These are phyloP conservation scores for Penicillium nucicola DNA, from an alignment of 495 filamentous ascomycete species.

Conservation along the genomic window DNA sequence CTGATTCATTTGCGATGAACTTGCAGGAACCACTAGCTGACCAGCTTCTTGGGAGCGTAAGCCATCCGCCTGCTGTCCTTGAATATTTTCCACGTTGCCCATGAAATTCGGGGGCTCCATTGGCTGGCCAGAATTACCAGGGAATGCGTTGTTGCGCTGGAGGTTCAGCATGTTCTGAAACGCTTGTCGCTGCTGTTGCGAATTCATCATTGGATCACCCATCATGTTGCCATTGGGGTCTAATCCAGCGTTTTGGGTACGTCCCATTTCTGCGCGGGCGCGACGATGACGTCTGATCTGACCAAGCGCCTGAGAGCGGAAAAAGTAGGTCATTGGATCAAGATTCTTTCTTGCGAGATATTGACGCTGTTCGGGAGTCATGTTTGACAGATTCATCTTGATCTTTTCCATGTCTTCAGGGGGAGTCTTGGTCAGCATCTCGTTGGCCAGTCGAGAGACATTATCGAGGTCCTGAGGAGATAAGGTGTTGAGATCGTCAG, in stretches of 20 bases:
- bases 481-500: slow-evolving; percentile 39
- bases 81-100: slow-evolving; percentile 51
- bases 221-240: slow-evolving; percentile 35
- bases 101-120: slow-evolving; percentile 48
- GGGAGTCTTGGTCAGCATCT: slow-evolving; percentile 37
- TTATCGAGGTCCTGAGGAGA: slow-evolving; percentile 40
- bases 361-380: slow-evolving; percentile 44
- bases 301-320: slow-evolving; percentile 46
- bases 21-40: slow-evolving; percentile 65
- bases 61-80: slow-evolving; percentile 61
- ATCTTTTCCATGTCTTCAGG: slow-evolving; percentile 46
- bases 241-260: slow-evolving; percentile 23
- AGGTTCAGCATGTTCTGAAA: slow-evolving; percentile 44
- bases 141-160: slow-evolving; percentile 37
- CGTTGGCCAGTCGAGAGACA: slow-evolving; percentile 40
- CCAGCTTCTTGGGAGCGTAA: slow-evolving; percentile 62
- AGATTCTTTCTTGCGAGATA: slow-evolving; percentile 37
- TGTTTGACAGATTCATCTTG: slow-evolving; percentile 37
- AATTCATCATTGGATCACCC: slow-evolving; percentile 37
- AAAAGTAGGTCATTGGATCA: slow-evolving; percentile 49
- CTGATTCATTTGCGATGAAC: slow-evolving; percentile 49
- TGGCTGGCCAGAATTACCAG: slow-evolving; percentile 34
- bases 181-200: slow-evolving; percentile 39
- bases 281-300: slow-evolving; percentile 36
- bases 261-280: slow-evolving; percentile 31